These are phyloP conservation scores for Casuarina equisetifolia DNA, from an alignment of 306 rosid species.

Conservation along the genomic window DNA sequence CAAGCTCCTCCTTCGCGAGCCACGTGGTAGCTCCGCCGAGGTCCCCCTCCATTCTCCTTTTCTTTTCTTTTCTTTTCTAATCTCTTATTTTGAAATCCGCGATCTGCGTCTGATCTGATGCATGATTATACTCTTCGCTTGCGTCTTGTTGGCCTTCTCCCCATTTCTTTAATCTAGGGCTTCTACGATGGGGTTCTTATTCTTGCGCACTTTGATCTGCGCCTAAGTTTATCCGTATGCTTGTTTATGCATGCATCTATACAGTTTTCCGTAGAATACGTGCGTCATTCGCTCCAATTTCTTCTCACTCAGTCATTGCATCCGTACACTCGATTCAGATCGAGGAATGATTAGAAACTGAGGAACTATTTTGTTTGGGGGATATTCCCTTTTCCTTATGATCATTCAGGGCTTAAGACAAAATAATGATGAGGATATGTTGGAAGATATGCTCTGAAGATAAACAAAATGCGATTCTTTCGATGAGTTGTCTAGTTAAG, in stretches of 20 bases:
- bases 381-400: neutral
- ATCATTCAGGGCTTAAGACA: neutral
- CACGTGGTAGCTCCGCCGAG: slow-evolving; percentile 72
- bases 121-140: neutral
- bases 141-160: neutral
- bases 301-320: neutral
- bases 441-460: neutral
- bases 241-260: neutral
- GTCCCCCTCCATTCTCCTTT: slow-evolving; percentile 13
- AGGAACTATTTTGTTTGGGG: neutral
- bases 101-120: slow-evolving; percentile 27
- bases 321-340: neutral
- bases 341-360: neutral
- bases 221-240: neutral
- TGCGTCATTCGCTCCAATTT: neutral
- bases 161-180: neutral
- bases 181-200: neutral
- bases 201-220: neutral
- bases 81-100: neutral
- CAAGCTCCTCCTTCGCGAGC: slow-evolving; percentile 57
- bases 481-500: neutral
- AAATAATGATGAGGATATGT: neutral
- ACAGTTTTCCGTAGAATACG: neutral
- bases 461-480: neutral
- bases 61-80: neutral